Evolutionary conservation across 2,329 filamentous ascomycete species (phyloP), one percentile per base, ranked within the genome.

Genomic region (Fusarium verrucosum): DNA sequence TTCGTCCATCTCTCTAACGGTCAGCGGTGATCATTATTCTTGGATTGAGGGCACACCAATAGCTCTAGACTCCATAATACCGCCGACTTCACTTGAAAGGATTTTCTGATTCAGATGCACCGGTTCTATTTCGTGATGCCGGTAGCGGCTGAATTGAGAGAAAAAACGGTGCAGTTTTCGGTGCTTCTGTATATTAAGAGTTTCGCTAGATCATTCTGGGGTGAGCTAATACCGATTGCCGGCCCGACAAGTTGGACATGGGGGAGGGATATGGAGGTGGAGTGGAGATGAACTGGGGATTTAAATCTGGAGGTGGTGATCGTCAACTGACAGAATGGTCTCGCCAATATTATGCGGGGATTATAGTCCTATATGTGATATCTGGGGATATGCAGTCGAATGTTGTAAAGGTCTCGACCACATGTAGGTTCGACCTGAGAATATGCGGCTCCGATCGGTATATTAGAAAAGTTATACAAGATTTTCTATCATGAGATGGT

Each of bases 111-210:
- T 23, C n/a, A 17, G 32, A 17, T 33, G 33, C 51, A 19, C n/a
- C 37, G 36, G 16, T 37, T 28, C 19, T 22, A 26, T 30, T 35
- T 19, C 8, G 41, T 22, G n/a, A 58, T 62, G 58, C 58, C 58
- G 58, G 54, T 45, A 62, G 20, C 60, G 51, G 58, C 53, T 40
- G 23, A 36, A 30, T 30, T 13, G 13, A 35, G 25, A n/a, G 23
- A 25, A n/a, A 40, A 38, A 62, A 62, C 51, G 58, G 58, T 52
- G 58, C 40, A 42, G 58, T 35, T 46, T 46, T 62, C 59, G 58
- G 59, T 52, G 51, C 16, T 45, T 51, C 28, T 46, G 17, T 7
- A 17, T 4, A 37, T 45, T 28, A 41, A 62, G 58, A 40, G 35
- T 46, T 26, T n/a, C 33, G 50, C 59, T 62, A 62, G 44, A 38